phyloP scores from a whole-genome alignment of 371 early-diverging fungal species.

The Polyrhizophydium stewartii region DNA sequence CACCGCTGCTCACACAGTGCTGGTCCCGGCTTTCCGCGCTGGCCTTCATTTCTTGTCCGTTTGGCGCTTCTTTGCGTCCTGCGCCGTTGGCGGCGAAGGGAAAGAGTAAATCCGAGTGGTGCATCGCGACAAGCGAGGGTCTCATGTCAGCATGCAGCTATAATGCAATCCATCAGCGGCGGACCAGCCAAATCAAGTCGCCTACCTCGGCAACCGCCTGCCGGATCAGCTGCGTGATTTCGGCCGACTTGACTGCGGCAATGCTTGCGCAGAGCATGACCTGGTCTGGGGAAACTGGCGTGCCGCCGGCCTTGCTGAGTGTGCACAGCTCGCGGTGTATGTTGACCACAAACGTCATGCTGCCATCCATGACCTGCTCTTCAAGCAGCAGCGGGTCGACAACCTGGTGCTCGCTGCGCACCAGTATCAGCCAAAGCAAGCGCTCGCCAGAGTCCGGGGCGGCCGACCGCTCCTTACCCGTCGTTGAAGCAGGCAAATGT shows the following conservation, averaged over 20 bases:
- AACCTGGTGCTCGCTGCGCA: slow-evolving; percentile 60
- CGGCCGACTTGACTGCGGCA: slow-evolving; percentile 68
- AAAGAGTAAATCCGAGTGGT: too few relatives aligned
- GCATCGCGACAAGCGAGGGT: too few relatives aligned
- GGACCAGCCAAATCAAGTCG: too few relatives aligned
- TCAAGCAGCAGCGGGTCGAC: slow-evolving; percentile 85
- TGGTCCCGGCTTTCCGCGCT: too few relatives aligned
- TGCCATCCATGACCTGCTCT: slow-evolving; percentile 75
- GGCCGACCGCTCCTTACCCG: slow-evolving; percentile 51
- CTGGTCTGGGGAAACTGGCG: slow-evolving; percentile 49
- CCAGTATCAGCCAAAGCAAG: neutral
- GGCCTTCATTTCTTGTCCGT: too few relatives aligned
- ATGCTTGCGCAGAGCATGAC: slow-evolving; percentile 72
- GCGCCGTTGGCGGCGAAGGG: too few relatives aligned
- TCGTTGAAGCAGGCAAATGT: slow-evolving; percentile 86
- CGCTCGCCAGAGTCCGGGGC: neutral
- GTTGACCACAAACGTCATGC: slow-evolving; percentile 85
- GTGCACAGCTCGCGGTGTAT: slow-evolving; percentile 88
- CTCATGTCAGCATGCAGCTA: too few relatives aligned
- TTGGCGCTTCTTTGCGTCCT: too few relatives aligned
- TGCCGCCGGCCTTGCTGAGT: slow-evolving; percentile 88
- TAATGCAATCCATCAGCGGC: too few relatives aligned
- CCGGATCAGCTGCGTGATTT: slow-evolving; percentile 66
- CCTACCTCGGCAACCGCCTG: neutral
- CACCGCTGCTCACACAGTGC: too few relatives aligned